Evolutionary conservation across 164 flowering plant genomes (phyloP).

Genomic region (Umbellularia californica): DNA sequence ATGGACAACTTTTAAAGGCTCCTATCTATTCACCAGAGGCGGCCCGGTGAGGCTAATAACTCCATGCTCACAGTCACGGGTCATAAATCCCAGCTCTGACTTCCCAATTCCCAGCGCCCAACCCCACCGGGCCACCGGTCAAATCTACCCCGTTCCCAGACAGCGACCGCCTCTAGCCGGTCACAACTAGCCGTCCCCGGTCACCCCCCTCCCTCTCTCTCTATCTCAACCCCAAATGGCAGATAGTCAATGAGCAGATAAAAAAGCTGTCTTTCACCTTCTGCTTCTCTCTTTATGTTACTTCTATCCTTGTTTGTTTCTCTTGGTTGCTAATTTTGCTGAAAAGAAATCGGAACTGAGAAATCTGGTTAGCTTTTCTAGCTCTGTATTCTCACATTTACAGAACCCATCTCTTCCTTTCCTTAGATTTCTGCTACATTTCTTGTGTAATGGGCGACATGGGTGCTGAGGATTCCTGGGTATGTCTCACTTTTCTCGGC

Average conservation of each 20-base stretch:
- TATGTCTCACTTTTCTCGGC: not conserved
- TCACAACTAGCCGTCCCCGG: not conserved
- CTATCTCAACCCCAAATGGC: not conserved
- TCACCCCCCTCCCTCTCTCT: not conserved
- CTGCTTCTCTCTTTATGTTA: not conserved
- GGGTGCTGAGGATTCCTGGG: slow-evolving; percentile 1
- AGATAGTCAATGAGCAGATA: not conserved
- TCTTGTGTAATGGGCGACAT: not conserved
- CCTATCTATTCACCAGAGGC: not conserved
- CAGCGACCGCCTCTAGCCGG: not conserved
- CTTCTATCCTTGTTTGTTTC: not conserved
- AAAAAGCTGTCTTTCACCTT: too few relatives aligned
- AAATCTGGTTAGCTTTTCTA: not conserved
- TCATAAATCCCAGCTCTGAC: not conserved
- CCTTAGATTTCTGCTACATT: not conserved
- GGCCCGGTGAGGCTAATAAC: not conserved
- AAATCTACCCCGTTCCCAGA: not conserved
- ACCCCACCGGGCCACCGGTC: not conserved
- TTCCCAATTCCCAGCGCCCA: not conserved
- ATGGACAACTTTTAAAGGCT: too few relatives aligned
- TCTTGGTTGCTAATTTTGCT: not conserved
- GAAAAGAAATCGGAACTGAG: not conserved
- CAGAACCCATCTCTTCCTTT: not conserved
- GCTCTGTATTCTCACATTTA: not conserved
- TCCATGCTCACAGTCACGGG: not conserved